Conservation (phyloP, 805 yeast genomes). For the Metschnikowia cerradonensis region DNA sequence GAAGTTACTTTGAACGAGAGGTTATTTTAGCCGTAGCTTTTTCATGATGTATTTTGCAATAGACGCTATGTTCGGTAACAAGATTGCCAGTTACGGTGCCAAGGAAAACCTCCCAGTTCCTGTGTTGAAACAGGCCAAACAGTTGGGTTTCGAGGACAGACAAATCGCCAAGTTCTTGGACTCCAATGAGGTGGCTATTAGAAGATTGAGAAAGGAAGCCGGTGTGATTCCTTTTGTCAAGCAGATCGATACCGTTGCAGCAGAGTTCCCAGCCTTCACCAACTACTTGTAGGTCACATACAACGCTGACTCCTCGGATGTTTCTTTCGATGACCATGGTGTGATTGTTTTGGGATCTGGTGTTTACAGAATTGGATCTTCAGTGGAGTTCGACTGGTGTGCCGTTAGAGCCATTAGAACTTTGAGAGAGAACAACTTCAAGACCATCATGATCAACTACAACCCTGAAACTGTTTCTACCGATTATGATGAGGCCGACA, state of each 20-base stretch:
- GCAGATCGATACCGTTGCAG: constrained; percentile 98
- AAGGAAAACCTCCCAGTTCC: constrained; percentile 59
- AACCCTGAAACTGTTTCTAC: constrained; percentile 99
- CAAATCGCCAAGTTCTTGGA: constrained; percentile 87
- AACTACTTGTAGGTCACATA: constrained; percentile 93
- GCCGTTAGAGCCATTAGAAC: constrained; percentile 97
- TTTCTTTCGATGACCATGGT: constrained; percentile 87
- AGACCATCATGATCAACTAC: constrained; percentile 95
- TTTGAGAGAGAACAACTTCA: constrained; percentile 75
- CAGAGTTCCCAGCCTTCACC: constrained; percentile 96
- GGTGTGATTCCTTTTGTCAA: constrained; percentile 90
- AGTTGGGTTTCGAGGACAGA: constrained; percentile 94
- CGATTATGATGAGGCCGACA: constrained; percentile 96
- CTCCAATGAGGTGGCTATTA: constrained; percentile 88
- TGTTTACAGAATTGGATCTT: constrained; percentile 97
- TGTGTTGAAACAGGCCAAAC: constrained; percentile 81
- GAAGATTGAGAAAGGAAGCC: constrained; percentile 81
- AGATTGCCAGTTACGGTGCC: constrained; percentile 52
- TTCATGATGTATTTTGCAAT: too few relatives aligned
- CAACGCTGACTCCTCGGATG: constrained; percentile 85
- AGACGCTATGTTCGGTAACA: constrained; percentile 66
- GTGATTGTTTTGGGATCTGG: constrained; percentile 96
- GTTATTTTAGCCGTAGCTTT: too few relatives aligned
- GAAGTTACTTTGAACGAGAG: too few relatives aligned
- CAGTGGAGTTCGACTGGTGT: constrained; percentile 99